These are phyloP conservation scores for Suillus paluster DNA, from an alignment of 768 basidiomycete species.

Conservation along the genomic window DNA sequence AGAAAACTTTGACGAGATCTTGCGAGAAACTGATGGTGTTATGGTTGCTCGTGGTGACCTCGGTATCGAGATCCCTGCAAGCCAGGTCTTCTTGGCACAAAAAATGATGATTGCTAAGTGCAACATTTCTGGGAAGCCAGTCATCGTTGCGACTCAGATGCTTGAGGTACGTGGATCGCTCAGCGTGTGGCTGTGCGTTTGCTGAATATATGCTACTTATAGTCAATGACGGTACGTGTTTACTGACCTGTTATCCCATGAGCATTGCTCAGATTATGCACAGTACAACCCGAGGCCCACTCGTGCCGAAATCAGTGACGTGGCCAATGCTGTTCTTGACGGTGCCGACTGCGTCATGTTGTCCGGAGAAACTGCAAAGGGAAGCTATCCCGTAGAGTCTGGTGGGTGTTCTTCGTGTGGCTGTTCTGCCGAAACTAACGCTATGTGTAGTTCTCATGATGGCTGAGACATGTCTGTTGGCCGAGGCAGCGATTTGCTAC, in stretches of 20 bases:
- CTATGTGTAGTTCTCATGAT: constrained; percentile 86
- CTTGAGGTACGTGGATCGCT: constrained; percentile 67
- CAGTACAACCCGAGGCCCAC: constrained; percentile 98
- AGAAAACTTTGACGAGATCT: constrained; percentile 97
- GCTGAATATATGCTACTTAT: constrained; percentile 7
- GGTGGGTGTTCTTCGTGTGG: constrained; percentile 50
- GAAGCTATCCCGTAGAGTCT: constrained; percentile 93
- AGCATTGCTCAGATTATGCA: constrained; percentile 17
- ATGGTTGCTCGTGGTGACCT: constrained; percentile 99
- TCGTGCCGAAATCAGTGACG: constrained; percentile 98
- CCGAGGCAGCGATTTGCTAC: constrained; percentile 95
- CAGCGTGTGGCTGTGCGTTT: not conserved
- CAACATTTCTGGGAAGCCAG: constrained; percentile 97
- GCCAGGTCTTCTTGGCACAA: constrained; percentile 98
- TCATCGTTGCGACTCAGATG: constrained; percentile 99
- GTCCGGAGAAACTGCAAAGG: constrained; percentile 99
- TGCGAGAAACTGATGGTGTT: constrained; percentile 94
- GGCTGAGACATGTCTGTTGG: constrained; percentile 98
- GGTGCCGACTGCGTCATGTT: constrained; percentile 99
- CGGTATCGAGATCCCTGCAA: constrained; percentile 99
- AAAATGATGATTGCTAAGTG: constrained; percentile 99
- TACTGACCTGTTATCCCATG: not conserved
- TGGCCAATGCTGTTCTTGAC: constrained; percentile 98
- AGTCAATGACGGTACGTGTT: constrained; percentile 88
- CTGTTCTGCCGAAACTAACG: constrained; percentile 11